Base-by-base conservation (phyloP, 306 rosid genomes). In the Rosa multiflora region DNA sequence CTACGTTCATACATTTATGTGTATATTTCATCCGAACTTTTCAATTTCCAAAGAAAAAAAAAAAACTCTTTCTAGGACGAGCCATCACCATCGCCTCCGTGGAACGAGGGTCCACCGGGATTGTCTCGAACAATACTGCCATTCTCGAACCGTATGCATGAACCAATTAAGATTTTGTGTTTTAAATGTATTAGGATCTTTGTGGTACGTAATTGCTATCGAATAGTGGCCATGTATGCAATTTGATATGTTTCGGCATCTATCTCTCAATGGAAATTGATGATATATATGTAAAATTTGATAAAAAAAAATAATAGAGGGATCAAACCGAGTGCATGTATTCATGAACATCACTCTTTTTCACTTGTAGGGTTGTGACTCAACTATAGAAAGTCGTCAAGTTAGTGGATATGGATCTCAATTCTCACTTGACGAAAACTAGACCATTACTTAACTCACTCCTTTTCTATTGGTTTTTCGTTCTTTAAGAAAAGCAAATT, bases 21-120 rank as follows among this genome's bases (percentile, higher is more conserved):
- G 2, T 53, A 53, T 18, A 18, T 53, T 53, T 53, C 61, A 5
- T 51, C 56, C 6, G 15, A 51, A 51, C 56, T 52, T 18, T 55
- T n/a, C 26, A 20, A 7, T 55, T n/a, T 55, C 26, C 12, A 2
- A 55, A 3, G 29, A n/a, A 8, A 10, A 3, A 4, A n/a, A 8
- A 3, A 10, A 3, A 59, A 23, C 67, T 9, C 39, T 40, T 12
- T 5, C 37, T 35, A 20, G 23, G 70, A 64, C 70, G 44, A 67
- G 72, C 5, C 72, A 67, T 67, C 72, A 39, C 72, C 72, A 67
- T 67, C 72, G 8, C n/a, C 21, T 66, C 43, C 70, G 37, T 37
- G 70, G 47, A 66, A 37, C 70, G 17, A 17, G 23, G 70, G 47
- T 40, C 72, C 72, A 67, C 72, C 2, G 0, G 48, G 11, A 40